A percentile compares a stretch with the other conserved stretches of the same genome.
Evolutionary conservation across 2,329 filamentous ascomycete species (phyloP).

Genomic region (Cladosporium colombiae): DNA sequence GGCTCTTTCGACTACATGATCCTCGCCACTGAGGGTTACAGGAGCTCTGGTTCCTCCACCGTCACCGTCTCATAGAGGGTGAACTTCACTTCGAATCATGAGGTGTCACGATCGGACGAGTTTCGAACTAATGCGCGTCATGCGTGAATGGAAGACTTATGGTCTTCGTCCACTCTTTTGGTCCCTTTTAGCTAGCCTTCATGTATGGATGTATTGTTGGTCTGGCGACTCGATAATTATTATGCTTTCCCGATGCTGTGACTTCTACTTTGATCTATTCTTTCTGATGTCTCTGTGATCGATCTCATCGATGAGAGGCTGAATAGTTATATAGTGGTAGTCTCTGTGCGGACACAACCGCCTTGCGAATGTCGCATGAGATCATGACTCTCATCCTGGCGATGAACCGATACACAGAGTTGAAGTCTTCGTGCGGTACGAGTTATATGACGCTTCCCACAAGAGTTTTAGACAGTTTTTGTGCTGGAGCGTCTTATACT

Average conservation of each 20-base stretch:
- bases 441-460: too few species aligned
- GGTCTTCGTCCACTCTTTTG: constrained; percentile 19
- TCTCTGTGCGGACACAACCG: too few species aligned
- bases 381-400: too few species aligned
- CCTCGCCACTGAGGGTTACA: constrained; percentile 47
- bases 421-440: too few species aligned
- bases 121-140: neutral
- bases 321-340: too few species aligned
- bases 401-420: too few species aligned
- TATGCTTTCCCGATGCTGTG: neutral
- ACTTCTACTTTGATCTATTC: neutral
- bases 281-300: neutral
- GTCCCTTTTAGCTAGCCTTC: neutral
- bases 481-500: too few species aligned
- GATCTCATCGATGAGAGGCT: neutral
- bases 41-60: constrained; percentile 42
- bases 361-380: too few species aligned
- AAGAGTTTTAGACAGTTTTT: too few species aligned
- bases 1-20: constrained; percentile 45
- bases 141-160: constrained; percentile 4
- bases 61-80: constrained; percentile 37
- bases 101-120: too few species aligned
- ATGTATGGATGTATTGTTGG: constrained; percentile 14
- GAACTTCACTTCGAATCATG: neutral
- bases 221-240: neutral